Evolutionary conservation across 2,329 filamentous ascomycete genomes (phyloP), one percentile per base, ranked within the genome.

Genomic region (Microthyrium microscopicum): DNA sequence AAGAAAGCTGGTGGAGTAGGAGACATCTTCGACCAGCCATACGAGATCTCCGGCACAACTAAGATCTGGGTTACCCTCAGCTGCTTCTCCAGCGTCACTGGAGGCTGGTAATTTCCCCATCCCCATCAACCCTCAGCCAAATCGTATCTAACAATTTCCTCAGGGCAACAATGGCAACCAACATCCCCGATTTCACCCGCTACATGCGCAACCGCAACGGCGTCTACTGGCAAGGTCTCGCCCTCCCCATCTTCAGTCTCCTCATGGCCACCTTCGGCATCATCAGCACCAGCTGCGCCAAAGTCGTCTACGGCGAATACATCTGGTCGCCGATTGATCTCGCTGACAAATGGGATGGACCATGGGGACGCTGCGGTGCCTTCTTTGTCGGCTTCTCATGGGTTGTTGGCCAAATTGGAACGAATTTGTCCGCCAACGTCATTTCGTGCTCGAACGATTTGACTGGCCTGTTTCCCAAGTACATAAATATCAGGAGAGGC

Each of bases 401-500:
- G 45, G 37, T 44, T 26, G 35, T 50, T 1, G 42, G 39, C 2
- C 42, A 46, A 16, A 40, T 51, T 17, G 37, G 44, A 20, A 42
- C 40, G 13, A 51, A 51, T 19, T 37, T 49, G 5, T 41, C 41
- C 8, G 44, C 47, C 8, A 51, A 49, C 36, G 41, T 40, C 11
- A 39, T 50, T 4, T 44, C 44, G 1, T 41, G 41, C 6, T 42
- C 45, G 20, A 46, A 46, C 17, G 5, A 69, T 61, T 36, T 58
- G 55, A 20, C 63, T 61, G 3, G 61, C 49, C 21, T 52, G 45
- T 26, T 51, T 41, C 12, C 55, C 51, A 19, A 60, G 45, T 12
- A 41, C 35, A 20, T 41, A 31, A 49, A 45, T 5, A 44, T 51
- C 7, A 37, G 45, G 1, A 39, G 47, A 4, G 47, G 44, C 3